phyloP scores from a whole-genome alignment of 495 filamentous ascomycete genomes.

The Clohesyomyces aquaticus region DNA sequence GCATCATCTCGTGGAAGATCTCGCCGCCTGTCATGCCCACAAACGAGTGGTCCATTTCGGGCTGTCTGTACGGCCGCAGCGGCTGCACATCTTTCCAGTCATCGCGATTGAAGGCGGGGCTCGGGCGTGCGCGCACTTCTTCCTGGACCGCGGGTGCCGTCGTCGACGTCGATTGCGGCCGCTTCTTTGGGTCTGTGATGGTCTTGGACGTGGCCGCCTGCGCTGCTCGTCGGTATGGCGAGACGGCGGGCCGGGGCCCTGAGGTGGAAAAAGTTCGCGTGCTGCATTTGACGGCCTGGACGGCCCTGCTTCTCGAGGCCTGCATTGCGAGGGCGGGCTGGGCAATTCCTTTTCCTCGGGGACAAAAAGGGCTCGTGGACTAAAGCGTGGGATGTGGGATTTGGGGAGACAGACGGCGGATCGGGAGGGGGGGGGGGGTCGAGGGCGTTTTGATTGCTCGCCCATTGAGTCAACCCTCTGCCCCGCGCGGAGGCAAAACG shows the following conservation, averaged over 20 bases:
- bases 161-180: constrained; percentile 43
- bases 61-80: constrained; percentile 44
- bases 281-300: constrained; percentile 22
- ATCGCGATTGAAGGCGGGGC: constrained; percentile 51
- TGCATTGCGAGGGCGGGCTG: constrained; percentile 23
- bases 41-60: constrained; percentile 61
- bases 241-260: constrained; percentile 41
- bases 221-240: constrained; percentile 42
- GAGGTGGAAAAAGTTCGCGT: constrained; percentile 39
- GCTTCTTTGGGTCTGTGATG: constrained; percentile 33
- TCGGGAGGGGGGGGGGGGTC: background rate
- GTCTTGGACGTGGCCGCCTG: constrained; percentile 38
- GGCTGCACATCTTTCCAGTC: constrained; percentile 46
- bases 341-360: background rate
- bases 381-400: background rate
- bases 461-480: constrained; percentile 15
- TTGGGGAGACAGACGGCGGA: background rate
- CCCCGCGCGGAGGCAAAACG: background rate
- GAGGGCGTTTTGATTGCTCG: constrained; percentile 8
- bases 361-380: constrained; percentile 12
- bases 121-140: constrained; percentile 42
- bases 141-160: constrained; percentile 39
- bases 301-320: constrained; percentile 22
- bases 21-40: constrained; percentile 94
- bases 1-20: constrained; percentile 99